Evolutionary conservation across 1,139 yeast genomes (phyloP).

Genomic region (Candida sp.): DNA sequence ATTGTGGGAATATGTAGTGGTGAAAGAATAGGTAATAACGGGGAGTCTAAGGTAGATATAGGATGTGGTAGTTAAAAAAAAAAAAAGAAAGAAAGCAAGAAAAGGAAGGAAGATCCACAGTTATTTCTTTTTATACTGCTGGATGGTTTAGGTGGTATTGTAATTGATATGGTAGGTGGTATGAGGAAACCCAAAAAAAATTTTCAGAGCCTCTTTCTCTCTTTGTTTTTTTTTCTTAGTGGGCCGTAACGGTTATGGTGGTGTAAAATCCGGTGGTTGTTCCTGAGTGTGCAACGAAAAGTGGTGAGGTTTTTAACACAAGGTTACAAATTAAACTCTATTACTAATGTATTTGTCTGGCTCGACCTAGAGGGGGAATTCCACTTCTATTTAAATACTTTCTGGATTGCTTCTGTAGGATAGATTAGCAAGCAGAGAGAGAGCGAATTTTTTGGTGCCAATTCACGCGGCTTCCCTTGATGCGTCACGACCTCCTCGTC

Average conservation of each 20-base stretch:
- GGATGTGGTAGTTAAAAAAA: neutral
- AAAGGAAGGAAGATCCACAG: neutral
- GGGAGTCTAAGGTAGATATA: neutral
- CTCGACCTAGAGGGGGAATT: neutral
- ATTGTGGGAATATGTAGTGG: constrained; percentile 27
- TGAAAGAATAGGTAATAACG: too few species aligned
- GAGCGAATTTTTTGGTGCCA: too few species aligned
- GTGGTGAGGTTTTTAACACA: neutral
- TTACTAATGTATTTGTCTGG: neutral
- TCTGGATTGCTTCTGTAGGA: too few species aligned
- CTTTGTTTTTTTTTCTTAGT: neutral
- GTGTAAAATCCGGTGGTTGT: neutral
- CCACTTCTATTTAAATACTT: neutral
- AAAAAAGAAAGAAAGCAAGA: neutral
- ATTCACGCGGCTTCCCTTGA: too few species aligned
- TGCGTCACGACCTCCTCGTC: too few species aligned
- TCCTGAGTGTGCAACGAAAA: neutral
- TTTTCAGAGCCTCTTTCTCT: neutral
- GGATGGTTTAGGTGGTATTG: neutral
- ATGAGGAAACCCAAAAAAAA: neutral
- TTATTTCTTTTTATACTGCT: neutral
- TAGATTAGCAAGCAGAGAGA: too few species aligned
- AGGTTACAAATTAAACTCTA: neutral
- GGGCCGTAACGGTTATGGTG: neutral
- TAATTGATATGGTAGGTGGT: neutral